phyloP scores from a whole-genome alignment of 805 yeast species.

The Isabelozyma gotoi region DNA sequence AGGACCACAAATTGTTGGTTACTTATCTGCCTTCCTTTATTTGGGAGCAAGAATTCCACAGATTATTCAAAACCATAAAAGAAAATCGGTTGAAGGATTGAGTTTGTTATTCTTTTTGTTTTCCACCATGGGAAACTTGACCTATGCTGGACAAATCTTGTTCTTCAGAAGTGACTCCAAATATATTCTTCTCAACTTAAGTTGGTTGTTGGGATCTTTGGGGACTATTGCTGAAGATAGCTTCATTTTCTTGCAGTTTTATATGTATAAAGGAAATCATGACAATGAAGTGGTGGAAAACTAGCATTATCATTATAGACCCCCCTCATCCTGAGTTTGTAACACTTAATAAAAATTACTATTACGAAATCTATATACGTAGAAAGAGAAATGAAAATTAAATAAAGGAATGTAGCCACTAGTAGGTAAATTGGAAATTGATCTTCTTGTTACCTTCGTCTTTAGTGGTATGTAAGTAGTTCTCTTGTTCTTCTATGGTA shows the following conservation, averaged over 20 bases:
- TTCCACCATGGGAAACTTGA: conserved; percentile 71
- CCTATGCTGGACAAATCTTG: conserved; percentile 73
- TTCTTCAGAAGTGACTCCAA: conserved; percentile 60
- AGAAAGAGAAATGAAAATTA: background rate
- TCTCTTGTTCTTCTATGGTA: conserved; percentile 48
- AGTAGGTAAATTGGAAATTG: background rate
- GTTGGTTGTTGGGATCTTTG: conserved; percentile 78
- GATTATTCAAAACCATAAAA: conserved; percentile 71
- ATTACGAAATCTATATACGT: background rate
- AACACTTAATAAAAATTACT: background rate
- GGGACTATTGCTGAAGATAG: conserved; percentile 76
- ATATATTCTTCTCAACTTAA: conserved; percentile 60
- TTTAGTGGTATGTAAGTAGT: conserved; percentile 44
- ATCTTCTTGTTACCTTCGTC: conserved; percentile 53
- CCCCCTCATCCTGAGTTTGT: background rate
- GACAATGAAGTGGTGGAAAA: conserved; percentile 6
- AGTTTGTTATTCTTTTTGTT: conserved; percentile 77
- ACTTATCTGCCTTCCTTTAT: conserved; percentile 65
- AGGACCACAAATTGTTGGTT: conserved; percentile 71
- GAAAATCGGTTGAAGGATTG: conserved; percentile 83
- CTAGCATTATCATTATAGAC: background rate
- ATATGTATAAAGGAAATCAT: conserved; percentile 47
- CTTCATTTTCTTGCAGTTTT: conserved; percentile 66
- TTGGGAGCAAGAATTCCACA: conserved; percentile 82
- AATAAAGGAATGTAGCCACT: too few species aligned